Evolutionary conservation across 352 stramenopile species (phyloP).

Genomic region (Phytophthora aleatoria): DNA sequence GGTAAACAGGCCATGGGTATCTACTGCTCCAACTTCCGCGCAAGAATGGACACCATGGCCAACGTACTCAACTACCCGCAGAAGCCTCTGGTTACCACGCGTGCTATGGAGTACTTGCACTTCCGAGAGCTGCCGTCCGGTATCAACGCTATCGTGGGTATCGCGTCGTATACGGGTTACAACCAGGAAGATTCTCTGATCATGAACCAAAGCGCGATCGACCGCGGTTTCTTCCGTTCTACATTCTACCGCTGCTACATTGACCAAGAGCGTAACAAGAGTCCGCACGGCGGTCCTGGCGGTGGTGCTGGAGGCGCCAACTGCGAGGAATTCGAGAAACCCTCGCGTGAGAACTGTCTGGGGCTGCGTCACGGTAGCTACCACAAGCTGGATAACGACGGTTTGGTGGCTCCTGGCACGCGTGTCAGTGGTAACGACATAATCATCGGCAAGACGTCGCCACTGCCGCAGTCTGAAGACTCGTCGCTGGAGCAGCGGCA

Average conservation of each 20-base stretch:
- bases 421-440: conserved; percentile 98
- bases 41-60: conserved; percentile 99
- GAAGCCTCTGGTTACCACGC: conserved; percentile 98
- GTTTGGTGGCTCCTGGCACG: conserved; percentile 95
- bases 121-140: conserved; percentile 98
- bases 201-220: conserved; percentile 99
- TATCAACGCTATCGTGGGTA: conserved; percentile 96
- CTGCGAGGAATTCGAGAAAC: conserved; percentile 96
- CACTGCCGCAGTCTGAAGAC: conserved; percentile 79
- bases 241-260: conserved; percentile 99
- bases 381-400: conserved; percentile 98
- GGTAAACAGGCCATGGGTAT: conserved; percentile 99
- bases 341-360: conserved; percentile 93
- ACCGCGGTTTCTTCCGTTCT: conserved; percentile 98
- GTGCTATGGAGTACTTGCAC: conserved; percentile 99
- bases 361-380: conserved; percentile 97
- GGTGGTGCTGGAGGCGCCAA: conserved; percentile 64
- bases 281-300: conserved; percentile 61
- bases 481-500: conserved; percentile 88
- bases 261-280: conserved; percentile 93
- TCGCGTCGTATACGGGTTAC: conserved; percentile 93
- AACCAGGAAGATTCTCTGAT: conserved; percentile 99
- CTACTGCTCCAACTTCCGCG: conserved; percentile 98
- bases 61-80: conserved; percentile 99
- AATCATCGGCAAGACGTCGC: conserved; percentile 99